Evolutionary conservation across 2,329 filamentous ascomycete genomes (phyloP).

Genomic region (Aureobasidium musti): DNA sequence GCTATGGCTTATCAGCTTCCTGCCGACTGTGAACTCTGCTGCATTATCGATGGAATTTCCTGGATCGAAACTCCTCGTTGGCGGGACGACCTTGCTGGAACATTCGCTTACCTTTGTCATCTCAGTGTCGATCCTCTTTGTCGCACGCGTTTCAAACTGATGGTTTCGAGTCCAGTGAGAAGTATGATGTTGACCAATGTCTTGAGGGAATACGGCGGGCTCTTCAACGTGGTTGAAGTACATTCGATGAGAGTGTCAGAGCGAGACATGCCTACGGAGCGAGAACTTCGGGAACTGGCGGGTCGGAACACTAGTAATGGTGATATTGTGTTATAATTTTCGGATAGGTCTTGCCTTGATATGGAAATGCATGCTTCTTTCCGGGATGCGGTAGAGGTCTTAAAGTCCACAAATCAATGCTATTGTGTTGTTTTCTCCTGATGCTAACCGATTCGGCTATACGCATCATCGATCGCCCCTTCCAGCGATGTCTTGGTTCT

Average conservation of each 20-base stretch:
- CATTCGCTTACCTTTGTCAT: neutral
- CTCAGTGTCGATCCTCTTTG: neutral
- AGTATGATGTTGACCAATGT: neutral
- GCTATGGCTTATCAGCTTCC: neutral
- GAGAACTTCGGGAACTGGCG: neutral
- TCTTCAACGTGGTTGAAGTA: neutral
- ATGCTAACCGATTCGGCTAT: too few relatives aligned
- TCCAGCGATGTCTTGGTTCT: too few relatives aligned
- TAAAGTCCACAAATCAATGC: too few relatives aligned
- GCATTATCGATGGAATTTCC: neutral
- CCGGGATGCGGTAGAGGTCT: too few relatives aligned
- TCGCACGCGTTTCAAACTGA: neutral
- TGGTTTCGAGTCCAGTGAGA: neutral
- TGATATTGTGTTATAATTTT: too few relatives aligned
- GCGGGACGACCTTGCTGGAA: neutral
- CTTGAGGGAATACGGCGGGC: neutral
- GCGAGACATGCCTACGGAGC: neutral
- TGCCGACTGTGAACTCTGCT: neutral
- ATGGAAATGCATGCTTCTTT: too few relatives aligned
- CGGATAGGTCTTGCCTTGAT: too few relatives aligned
- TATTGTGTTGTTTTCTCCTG: too few relatives aligned
- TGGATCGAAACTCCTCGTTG: constrained; percentile 1
- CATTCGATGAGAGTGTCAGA: neutral
- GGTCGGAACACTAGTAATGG: too few relatives aligned
- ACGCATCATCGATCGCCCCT: too few relatives aligned